Base-by-base conservation (phyloP, 306 rosid species). In the Lathyrus sativus region DNA sequence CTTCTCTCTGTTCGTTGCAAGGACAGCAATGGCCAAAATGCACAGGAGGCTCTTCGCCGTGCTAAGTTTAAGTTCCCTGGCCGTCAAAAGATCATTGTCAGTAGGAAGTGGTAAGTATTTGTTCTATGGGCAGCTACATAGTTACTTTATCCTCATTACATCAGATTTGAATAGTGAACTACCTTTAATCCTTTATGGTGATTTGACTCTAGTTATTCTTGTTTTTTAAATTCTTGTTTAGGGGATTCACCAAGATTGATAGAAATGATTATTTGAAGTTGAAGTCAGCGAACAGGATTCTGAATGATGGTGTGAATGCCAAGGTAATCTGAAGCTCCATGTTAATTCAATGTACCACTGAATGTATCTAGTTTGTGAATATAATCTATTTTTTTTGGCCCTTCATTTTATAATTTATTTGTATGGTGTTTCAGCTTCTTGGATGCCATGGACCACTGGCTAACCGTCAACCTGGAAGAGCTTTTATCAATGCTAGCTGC, bases 21-120 rank as follows among this genome's bases (percentile, higher is more conserved):
- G 90, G 96, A 87, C 75, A 71, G 48, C 72, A 89, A 87, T 82
- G 76, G 89, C 59, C 86, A 79, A 0, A 88, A 89, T 62, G 96
- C 96, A 0, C 92, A 89, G 76, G 96, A 87, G 81, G 92, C 96
- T 4, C 92, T 89, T 31, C 92, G 96, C 9, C 88, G 96, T 48
- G 92, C 96, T 0, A 89, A 89, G 80, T 89, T 89, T 38, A 88
- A 88, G 84, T 91, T 91, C 63, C 38, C 38, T 33, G 38, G 38
- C 2, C 38, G 38, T 33, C 38, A 33, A 6, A 33, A 33, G 38
- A 33, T 89, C 63, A 89, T 89, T 10, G 87, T 83, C 8, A 87
- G 92, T 77, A 81, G 90, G 89, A 89, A 87, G 68, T 87, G 96
- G 96, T 89, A 61, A 18, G 87, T 15, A 19, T 57, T 71, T 62